These are phyloP conservation scores for Botrytis hyacinthi DNA, from an alignment of 2,329 filamentous ascomycete genomes.

Conservation along the genomic window DNA sequence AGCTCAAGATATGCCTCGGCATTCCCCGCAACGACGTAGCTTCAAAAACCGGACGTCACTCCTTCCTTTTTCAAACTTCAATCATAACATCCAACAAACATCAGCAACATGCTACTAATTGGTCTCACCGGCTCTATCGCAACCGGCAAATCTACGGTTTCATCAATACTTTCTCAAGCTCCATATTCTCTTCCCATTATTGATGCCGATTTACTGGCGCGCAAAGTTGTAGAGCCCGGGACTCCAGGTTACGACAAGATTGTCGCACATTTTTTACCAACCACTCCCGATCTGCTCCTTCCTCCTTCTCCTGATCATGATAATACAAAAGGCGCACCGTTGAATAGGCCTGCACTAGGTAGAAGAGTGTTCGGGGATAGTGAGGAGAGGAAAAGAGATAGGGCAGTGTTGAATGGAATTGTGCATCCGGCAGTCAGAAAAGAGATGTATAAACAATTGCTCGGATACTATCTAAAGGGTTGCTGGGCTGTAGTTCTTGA, in stretches of 20 bases:
- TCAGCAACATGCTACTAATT: slow-evolving; percentile 75
- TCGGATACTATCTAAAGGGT: slow-evolving; percentile 71
- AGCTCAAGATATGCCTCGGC: slow-evolving; percentile 4
- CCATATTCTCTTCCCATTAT: slow-evolving; percentile 88
- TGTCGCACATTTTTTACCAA: slow-evolving; percentile 74
- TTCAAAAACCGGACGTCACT: neutral
- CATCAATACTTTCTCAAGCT: slow-evolving; percentile 71
- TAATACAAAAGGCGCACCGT: slow-evolving; percentile 62
- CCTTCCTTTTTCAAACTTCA: slow-evolving; percentile 8
- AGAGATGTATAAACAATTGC: slow-evolving; percentile 74
- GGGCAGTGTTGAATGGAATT: slow-evolving; percentile 79
- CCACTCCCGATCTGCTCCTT: slow-evolving; percentile 81
- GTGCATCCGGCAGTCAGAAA: slow-evolving; percentile 86
- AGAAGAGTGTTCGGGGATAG: slow-evolving; percentile 80
- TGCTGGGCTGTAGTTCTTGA: slow-evolving; percentile 90
- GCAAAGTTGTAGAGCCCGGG: slow-evolving; percentile 91
- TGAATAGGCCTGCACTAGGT: slow-evolving; percentile 85
- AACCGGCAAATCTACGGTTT: slow-evolving; percentile 96
- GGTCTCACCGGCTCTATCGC: slow-evolving; percentile 96
- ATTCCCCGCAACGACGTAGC: neutral
- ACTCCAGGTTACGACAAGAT: slow-evolving; percentile 81
- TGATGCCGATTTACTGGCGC: slow-evolving; percentile 89
- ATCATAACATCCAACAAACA: neutral
- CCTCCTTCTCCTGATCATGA: slow-evolving; percentile 54
- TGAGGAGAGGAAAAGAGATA: slow-evolving; percentile 66